Evolutionary conservation across 371 early-diverging fungal species (phyloP).

Genomic region (Mucor piriformis): DNA sequence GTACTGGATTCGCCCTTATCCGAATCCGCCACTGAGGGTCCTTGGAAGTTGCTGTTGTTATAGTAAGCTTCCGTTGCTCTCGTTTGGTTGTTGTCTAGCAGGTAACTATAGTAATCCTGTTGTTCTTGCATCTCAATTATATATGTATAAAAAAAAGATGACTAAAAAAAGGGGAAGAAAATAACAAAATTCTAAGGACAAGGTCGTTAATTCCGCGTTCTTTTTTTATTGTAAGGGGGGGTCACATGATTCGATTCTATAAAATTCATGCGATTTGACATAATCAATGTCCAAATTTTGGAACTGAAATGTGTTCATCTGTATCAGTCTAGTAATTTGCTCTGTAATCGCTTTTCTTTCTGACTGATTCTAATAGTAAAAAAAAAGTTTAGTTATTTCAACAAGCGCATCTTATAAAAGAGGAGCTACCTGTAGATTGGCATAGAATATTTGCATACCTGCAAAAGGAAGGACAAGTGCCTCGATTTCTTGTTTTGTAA

Average conservation of each 20-base stretch:
- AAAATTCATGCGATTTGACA: neutral
- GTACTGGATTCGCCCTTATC: constrained; percentile 1
- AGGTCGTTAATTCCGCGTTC: neutral
- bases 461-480: neutral
- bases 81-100: constrained; percentile 5
- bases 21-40: neutral
- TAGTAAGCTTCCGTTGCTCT: neutral
- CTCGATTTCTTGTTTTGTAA: constrained; percentile 22
- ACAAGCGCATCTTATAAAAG: neutral
- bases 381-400: neutral
- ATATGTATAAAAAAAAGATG: neutral
- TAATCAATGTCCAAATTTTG: neutral
- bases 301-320: constrained; percentile 18
- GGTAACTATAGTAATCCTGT: constrained; percentile 16
- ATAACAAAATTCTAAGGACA: neutral
- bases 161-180: neutral
- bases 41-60: neutral
- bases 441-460: constrained; percentile 27
- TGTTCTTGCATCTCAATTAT: constrained; percentile 15
- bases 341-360: constrained; percentile 9
- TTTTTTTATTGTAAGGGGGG: neutral
- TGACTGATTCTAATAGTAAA: constrained; percentile 1
- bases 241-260: neutral
- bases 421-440: constrained; percentile 23
- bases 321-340: constrained; percentile 16